Base-by-base conservation (phyloP, 305 asterid genomes). In the Fraxinus velutina region DNA sequence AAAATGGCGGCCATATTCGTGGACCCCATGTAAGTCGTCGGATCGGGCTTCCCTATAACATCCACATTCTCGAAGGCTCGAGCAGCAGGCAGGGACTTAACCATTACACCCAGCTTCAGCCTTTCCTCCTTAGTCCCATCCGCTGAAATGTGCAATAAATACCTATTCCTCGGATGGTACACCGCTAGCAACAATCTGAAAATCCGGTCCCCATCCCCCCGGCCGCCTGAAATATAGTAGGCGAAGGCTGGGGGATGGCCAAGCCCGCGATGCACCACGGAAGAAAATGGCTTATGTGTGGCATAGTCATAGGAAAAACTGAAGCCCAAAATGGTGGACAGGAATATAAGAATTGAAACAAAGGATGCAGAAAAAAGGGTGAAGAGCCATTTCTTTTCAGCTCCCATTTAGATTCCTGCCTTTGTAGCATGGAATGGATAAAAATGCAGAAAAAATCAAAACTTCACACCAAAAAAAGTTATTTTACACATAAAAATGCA, bases 21-120 rank as follows among this genome's bases (percentile, higher is more conserved):
- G 50, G 97, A 92, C 27, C 98, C 98, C 98, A 94, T 94, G 84
- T 90, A 92, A 30, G 99, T 94, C 70, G 87, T 89, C 22, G 97
- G 97, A 92, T 96, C 99, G 80, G 99, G 97, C 89, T 92, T 93
- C 78, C 99, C 99, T 57, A 96, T 86, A 83, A 96, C 98, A 90
- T 96, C 99, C 80, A 92, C 99, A 80, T 96, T 96, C 87, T 92
- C 97, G 75, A 96, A 96, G 24, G 94, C 94, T 88, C 91, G 89
- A 77, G 89, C 85, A 6, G 85, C 99, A 0, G 98, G 94, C 84
- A 94, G 84, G 12, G 98, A 93, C 85, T 90, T 92, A 85, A 93
- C 93, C 84, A 86, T 22, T 44, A 89, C 88, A 50, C 88, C 95
- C 64, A 96, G 87, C 84, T 88, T 92, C 79, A 81, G 30, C 89